These are phyloP conservation scores for Catharanthus roseus DNA, from an alignment of 257 asterid genomes.

Conservation along the genomic window DNA sequence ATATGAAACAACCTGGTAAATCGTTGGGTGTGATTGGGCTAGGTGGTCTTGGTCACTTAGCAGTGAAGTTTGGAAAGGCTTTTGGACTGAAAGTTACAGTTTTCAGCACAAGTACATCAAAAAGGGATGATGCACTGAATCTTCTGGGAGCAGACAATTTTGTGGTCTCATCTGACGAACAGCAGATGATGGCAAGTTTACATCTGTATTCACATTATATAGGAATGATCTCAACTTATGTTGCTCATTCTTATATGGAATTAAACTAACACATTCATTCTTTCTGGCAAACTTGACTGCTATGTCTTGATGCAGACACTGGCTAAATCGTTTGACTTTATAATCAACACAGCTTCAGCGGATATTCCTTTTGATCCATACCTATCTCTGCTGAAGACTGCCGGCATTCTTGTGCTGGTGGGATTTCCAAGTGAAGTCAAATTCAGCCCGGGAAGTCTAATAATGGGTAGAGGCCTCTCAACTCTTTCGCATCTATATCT, in stretches of 20 bases:
- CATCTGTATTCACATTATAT: background rate
- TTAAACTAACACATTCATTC: background rate
- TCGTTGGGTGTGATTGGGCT: slow-evolving; percentile 85
- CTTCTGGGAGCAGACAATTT: slow-evolving; percentile 79
- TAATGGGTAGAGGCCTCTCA: slow-evolving; percentile 34
- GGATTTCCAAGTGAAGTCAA: slow-evolving; percentile 84
- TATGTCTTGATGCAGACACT: slow-evolving; percentile 46
- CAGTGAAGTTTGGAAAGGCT: slow-evolving; percentile 93
- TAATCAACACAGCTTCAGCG: slow-evolving; percentile 73
- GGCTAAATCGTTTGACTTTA: slow-evolving; percentile 62
- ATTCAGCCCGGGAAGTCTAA: slow-evolving; percentile 41
- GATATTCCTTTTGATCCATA: slow-evolving; percentile 57
- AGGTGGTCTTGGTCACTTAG: slow-evolving; percentile 96
- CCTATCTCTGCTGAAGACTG: slow-evolving; percentile 60
- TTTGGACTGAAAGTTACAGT: slow-evolving; percentile 86
- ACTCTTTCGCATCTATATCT: background rate
- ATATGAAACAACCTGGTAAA: slow-evolving; percentile 86
- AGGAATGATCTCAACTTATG: too few relatives aligned
- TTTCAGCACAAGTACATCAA: slow-evolving; percentile 75
- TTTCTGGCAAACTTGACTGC: background rate
- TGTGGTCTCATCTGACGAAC: slow-evolving; percentile 68
- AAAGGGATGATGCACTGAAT: slow-evolving; percentile 66
- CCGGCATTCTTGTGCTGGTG: slow-evolving; percentile 65
- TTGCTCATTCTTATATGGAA: background rate
- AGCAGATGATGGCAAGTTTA: slow-evolving; percentile 55